Conservation (phyloP, 2,329 filamentous ascomycete genomes). For the Coleophoma cylindrospora region DNA sequence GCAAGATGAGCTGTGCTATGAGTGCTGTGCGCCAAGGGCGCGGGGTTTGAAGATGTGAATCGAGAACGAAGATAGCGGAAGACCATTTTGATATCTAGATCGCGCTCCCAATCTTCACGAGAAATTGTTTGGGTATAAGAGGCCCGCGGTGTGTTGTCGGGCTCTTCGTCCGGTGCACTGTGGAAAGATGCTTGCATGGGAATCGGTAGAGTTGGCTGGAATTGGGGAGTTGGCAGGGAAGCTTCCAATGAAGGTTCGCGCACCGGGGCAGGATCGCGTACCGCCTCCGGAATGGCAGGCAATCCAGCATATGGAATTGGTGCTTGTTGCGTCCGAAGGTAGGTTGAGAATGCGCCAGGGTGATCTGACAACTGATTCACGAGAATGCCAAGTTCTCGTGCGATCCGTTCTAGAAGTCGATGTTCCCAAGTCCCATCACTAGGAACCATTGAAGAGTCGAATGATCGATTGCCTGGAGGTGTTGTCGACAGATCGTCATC, state of each 20-base stretch:
- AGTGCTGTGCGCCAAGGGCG: constrained; percentile 31
- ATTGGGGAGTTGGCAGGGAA: neutral
- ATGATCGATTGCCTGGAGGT: constrained; percentile 9
- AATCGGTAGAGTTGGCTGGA: constrained; percentile 12
- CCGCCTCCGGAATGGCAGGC: constrained; percentile 54
- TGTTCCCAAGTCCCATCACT: constrained; percentile 62
- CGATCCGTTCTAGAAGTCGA: constrained; percentile 76
- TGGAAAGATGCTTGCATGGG: constrained; percentile 11
- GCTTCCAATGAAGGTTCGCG: neutral
- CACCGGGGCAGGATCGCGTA: constrained; percentile 17
- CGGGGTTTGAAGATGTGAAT: constrained; percentile 43
- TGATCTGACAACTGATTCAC: constrained; percentile 81
- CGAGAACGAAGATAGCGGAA: constrained; percentile 81
- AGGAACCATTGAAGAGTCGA: constrained; percentile 5
- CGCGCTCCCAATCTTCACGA: constrained; percentile 72
- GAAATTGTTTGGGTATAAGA: constrained; percentile 10
- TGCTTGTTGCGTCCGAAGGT: constrained; percentile 59
- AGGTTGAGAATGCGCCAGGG: constrained; percentile 84
- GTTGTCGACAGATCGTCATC: constrained; percentile 29
- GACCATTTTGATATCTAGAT: constrained; percentile 85
- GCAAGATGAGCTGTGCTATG: constrained; percentile 40
- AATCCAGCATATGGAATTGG: constrained; percentile 75
- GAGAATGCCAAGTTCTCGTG: constrained; percentile 78
- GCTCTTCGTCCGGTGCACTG: constrained; percentile 2
- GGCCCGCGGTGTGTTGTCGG: constrained; percentile 18